These are phyloP conservation scores for Fusarium miscanthi DNA, from an alignment of 2,329 filamentous ascomycete species.

Conservation along the genomic window DNA sequence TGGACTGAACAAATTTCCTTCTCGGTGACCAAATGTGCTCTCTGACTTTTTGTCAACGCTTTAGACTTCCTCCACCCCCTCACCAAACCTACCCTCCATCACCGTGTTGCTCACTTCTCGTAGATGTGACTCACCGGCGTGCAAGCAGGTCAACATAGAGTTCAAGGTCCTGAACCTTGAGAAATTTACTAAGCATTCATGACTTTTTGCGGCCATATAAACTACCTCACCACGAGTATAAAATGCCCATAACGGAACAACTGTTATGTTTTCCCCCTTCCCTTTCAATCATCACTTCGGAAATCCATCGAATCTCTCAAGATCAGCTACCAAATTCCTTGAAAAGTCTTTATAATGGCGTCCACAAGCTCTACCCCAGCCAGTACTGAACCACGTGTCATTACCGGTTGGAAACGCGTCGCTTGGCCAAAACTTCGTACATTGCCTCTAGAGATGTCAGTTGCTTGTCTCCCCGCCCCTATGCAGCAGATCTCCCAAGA, in stretches of 20 bases:
- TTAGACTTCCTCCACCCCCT: neutral
- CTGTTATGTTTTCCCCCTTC: rapidly evolving
- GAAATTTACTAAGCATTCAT: neutral
- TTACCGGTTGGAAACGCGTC: neutral
- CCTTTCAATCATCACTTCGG: rapidly evolving
- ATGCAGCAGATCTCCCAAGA: rapidly evolving
- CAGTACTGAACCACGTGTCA: rapidly evolving
- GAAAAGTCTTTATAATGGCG: rapidly evolving
- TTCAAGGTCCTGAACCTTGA: rapidly evolving
- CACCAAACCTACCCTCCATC: neutral
- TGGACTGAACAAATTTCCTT: no score
- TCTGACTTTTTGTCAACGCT: rapidly evolving
- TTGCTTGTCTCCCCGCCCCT: rapidly evolving
- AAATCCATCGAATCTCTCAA: rapidly evolving
- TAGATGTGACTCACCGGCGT: neutral
- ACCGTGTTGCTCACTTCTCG: neutral
- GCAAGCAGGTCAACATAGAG: neutral
- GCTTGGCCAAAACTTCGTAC: neutral
- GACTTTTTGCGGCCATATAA: neutral
- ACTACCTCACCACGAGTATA: neutral
- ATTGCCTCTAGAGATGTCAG: rapidly evolving
- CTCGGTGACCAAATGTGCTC: rapidly evolving
- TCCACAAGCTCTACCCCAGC: rapidly evolving
- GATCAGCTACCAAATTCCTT: rapidly evolving
- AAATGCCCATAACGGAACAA: rapidly evolving